Evolutionary conservation across 139 green algal species (phyloP).

Genomic region (Coelastrella sp.): DNA sequence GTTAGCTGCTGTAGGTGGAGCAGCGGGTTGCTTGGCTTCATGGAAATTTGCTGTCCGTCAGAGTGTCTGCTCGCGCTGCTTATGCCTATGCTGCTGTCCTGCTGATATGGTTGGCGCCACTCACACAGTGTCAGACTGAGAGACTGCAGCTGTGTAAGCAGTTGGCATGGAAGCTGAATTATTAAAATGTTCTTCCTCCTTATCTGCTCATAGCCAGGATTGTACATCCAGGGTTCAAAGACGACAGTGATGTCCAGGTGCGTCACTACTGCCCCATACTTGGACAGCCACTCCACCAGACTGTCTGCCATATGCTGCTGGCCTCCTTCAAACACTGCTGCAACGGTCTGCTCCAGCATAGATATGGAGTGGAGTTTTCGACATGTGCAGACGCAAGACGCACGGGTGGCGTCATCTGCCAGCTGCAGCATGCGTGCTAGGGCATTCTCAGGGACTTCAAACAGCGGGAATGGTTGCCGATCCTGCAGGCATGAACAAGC

Average conservation of each 20-base stretch:
- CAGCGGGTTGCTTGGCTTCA: not conserved
- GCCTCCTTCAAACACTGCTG: not conserved
- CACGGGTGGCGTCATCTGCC: not conserved
- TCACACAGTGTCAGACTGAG: not conserved
- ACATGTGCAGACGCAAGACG: not conserved
- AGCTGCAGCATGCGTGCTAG: not conserved
- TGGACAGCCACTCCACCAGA: not conserved
- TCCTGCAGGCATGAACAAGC: not conserved
- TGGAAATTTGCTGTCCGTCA: not conserved
- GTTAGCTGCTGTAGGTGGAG: not conserved
- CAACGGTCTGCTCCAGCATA: not conserved
- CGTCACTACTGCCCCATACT: not conserved
- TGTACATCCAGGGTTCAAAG: not conserved
- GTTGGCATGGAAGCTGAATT: not conserved
- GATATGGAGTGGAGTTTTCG: not conserved
- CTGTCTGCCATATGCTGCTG: not conserved
- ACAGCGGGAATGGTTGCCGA: not conserved
- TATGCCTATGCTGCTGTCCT: not conserved
- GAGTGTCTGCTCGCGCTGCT: not conserved
- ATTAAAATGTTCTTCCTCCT: not conserved
- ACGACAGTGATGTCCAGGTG: not conserved
- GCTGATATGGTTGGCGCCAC: not conserved
- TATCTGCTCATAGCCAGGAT: not conserved
- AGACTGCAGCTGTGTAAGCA: not conserved
- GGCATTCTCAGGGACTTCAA: not conserved